Base-by-base conservation (phyloP, 2,329 filamentous ascomycete species). In the Cladosporium sp. region DNA sequence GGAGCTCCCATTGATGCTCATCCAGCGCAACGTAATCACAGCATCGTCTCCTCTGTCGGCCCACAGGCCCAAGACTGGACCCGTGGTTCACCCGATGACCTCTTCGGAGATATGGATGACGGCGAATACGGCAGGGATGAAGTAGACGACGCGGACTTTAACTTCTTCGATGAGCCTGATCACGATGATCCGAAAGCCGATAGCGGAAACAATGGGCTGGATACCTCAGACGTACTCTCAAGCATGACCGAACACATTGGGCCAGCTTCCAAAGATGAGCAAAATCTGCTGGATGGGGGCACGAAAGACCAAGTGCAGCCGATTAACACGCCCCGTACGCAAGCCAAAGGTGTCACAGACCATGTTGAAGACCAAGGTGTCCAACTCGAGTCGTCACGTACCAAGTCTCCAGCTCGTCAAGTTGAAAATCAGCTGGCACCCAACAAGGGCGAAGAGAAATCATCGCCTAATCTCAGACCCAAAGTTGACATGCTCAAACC, bases 101-200 rank as follows among this genome's bases (percentile, higher is more conserved):
- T 89, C 4, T 87, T 88, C 62, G 84, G 79, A 18, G 86, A 88
- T 52, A 75, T 86, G 58, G 83, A 77, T 16, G 85, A 87, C 51
- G 75, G 87, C 59, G 83, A 83, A 10, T 89, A 88, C 68, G 83
- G 78, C n/a, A 80, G 83, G n/a, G 79, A 82, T 57, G 81, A 73
- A n/a, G 74, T 92, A n/a, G 90, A 85, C 1, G 88, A 93, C 60
- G 87, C 83, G 5, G 88, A 93, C 63, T 92, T 92, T 66, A 88
- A 81, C 65, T 92, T 91, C 67, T 92, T 92, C 60, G 87, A 92
- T 61, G 83, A 86, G 56, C 77, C 76, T 2, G 72, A 54, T 18
- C 42, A 28, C 22, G 5, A 28, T 28, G 22, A 28, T 5, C 22
- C 22, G 5, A 28, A 28, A 28, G 22, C 7, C 22, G 22, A 28